phyloP scores from a whole-genome alignment of 805 yeast species.

The Soucietia sequanensis region DNA sequence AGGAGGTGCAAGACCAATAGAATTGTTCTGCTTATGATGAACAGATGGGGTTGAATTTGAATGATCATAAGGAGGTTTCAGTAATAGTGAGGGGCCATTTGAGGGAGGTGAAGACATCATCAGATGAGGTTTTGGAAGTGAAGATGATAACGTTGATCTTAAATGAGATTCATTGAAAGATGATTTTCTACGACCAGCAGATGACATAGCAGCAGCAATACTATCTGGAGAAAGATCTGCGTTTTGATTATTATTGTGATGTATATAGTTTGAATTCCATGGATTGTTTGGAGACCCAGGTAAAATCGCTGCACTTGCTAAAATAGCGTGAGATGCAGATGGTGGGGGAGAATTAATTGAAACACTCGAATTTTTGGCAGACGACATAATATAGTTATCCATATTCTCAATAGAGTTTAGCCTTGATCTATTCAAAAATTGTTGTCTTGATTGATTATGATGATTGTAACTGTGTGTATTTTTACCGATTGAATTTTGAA shows the following conservation, averaged over 20 bases:
- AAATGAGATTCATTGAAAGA: constrained; percentile 42
- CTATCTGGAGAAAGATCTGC: constrained; percentile 16
- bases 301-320: constrained; percentile 13
- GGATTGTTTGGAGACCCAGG: constrained; percentile 23
- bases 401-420: constrained; percentile 42
- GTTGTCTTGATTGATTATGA: constrained; percentile 16
- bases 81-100: constrained; percentile 7
- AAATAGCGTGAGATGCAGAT: constrained; percentile 15
- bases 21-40: constrained; percentile 2
- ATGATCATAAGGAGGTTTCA: constrained; percentile 9
- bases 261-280: constrained; percentile 11
- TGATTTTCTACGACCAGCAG: constrained; percentile 32
- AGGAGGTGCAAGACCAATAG: background rate
- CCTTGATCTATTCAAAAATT: constrained; percentile 36
- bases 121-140: constrained; percentile 12
- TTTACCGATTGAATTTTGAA: constrained; percentile 13
- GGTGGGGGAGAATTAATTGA: constrained; percentile 37
- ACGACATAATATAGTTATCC: constrained; percentile 40
- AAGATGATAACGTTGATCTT: constrained; percentile 24
- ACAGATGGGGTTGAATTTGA: constrained; percentile 11
- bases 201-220: constrained; percentile 16
- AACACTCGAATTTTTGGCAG: constrained; percentile 35
- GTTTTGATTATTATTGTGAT: constrained; percentile 5
- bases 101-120: constrained; percentile 9
- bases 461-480: constrained; percentile 18